Evolutionary conservation across 1,284 basidiomycete genomes (phyloP).

Genomic region (Rhizopogon parksii): DNA sequence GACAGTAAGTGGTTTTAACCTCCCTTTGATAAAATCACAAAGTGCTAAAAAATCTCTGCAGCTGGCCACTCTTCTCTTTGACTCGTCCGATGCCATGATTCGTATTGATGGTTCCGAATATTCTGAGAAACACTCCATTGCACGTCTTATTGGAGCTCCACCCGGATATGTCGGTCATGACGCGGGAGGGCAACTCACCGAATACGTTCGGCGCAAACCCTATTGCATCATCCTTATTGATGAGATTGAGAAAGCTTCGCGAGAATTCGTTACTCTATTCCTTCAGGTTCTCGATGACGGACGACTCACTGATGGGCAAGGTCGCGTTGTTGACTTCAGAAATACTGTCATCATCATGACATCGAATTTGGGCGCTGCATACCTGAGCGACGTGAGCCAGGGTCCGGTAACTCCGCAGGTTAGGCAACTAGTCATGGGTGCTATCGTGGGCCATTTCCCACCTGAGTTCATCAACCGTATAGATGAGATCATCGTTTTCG

Average conservation of each 20-base stretch:
- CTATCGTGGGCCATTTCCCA: conserved; percentile 81
- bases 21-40: neutral
- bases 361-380: conserved; percentile 80
- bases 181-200: conserved; percentile 84
- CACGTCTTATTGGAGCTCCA: conserved; percentile 84
- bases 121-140: conserved; percentile 89
- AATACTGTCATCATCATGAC: conserved; percentile 95
- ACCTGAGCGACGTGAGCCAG: conserved; percentile 72
- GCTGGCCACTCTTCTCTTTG: conserved; percentile 84
- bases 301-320: conserved; percentile 85
- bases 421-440: conserved; percentile 63
- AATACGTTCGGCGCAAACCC: conserved; percentile 85
- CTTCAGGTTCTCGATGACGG: conserved; percentile 95
- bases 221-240: conserved; percentile 79
- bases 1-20: conserved; percentile 51
- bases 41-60: conserved; percentile 26
- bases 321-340: conserved; percentile 69
- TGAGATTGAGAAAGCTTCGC: conserved; percentile 87
- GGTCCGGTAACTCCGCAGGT: conserved; percentile 65
- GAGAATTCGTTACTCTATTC: conserved; percentile 88
- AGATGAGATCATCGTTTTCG: conserved; percentile 87
- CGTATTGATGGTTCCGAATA: conserved; percentile 91
- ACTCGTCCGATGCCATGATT: conserved; percentile 86
- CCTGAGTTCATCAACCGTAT: conserved; percentile 93
- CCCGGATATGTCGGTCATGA: conserved; percentile 93